A percentile compares a stretch with the other conserved stretches of the same genome.
phyloP scores from a whole-genome alignment of 2,329 filamentous ascomycete species.

The Colletotrichum chlorophyti region DNA sequence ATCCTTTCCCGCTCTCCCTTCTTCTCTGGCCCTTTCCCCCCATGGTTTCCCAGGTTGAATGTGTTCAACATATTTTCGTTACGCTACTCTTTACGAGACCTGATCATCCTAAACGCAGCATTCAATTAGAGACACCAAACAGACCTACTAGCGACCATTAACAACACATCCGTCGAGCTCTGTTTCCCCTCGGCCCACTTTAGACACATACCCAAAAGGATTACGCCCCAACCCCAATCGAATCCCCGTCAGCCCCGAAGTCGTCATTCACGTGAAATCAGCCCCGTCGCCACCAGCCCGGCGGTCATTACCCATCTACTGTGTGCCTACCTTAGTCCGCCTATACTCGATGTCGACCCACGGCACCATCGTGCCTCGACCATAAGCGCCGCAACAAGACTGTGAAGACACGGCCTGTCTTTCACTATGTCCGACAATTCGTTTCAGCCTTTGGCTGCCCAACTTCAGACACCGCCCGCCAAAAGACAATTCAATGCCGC shows the following conservation, averaged over 20 bases:
- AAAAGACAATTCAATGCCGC: conserved; percentile 17
- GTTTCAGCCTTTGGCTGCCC: conserved; percentile 35
- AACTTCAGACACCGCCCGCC: conserved; percentile 17
- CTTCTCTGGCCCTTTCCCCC: neutral
- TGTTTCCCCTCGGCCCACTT: too few species aligned
- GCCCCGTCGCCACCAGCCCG: conserved; percentile 25
- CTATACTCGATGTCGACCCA: conserved; percentile 11
- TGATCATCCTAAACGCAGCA: too few species aligned
- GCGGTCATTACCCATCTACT: too few species aligned
- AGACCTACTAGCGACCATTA: too few species aligned
- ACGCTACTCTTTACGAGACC: too few species aligned
- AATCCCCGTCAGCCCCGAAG: neutral
- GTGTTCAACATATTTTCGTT: too few species aligned
- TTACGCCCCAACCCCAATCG: neutral
- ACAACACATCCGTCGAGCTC: conserved; percentile 10
- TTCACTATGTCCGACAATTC: conserved; percentile 41
- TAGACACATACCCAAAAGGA: conserved; percentile 17
- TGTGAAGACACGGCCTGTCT: conserved; percentile 11
- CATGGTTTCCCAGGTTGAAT: too few species aligned
- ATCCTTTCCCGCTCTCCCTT: neutral
- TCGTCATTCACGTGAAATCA: conserved; percentile 22
- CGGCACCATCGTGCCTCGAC: conserved; percentile 14
- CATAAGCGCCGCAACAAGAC: conserved; percentile 14
- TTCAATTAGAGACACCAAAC: too few species aligned
- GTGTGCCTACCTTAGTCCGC: conserved; percentile 10